phyloP scores from a whole-genome alignment of 129 eudicot genomes.

The Tagetes patula region DNA sequence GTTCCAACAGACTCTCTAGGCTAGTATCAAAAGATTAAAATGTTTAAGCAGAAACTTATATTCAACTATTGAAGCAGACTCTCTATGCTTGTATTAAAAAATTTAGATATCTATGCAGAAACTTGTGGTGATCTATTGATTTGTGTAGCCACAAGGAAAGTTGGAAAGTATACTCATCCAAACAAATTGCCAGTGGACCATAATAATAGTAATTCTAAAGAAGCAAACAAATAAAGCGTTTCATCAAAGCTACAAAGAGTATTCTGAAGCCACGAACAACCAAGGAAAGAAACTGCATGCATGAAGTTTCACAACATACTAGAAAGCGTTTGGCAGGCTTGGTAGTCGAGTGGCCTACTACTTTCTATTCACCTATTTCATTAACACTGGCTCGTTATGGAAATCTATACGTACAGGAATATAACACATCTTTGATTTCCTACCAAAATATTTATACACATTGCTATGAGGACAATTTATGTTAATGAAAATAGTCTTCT shows the following conservation, averaged over 20 bases:
- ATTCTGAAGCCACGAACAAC: constrained; percentile 5
- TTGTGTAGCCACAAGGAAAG: not conserved
- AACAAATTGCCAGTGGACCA: not conserved
- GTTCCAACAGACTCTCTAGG: not conserved
- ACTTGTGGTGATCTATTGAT: constrained; percentile 5
- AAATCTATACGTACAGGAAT: not conserved
- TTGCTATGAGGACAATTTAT: constrained; percentile 6
- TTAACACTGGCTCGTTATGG: not conserved
- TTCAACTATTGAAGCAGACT: not conserved
- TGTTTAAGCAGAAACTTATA: not conserved
- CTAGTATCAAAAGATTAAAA: not conserved
- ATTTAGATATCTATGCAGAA: not conserved
- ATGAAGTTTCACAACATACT: not conserved
- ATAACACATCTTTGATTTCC: not conserved
- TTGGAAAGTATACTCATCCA: not conserved
- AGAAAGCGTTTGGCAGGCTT: not conserved
- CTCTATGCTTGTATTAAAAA: not conserved
- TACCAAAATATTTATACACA: not conserved
- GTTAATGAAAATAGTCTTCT: not conserved
- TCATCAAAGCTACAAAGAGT: not conserved
- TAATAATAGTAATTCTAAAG: not conserved
- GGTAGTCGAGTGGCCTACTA: not conserved
- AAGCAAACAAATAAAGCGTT: not conserved
- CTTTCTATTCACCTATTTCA: not conserved
- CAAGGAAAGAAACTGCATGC: constrained; percentile 1